Percentiles rank a stretch among this genome's conserved stretches.
Evolutionary conservation across 805 yeast species (phyloP).

Genomic region (Saccharomyces paradoxus): DNA sequence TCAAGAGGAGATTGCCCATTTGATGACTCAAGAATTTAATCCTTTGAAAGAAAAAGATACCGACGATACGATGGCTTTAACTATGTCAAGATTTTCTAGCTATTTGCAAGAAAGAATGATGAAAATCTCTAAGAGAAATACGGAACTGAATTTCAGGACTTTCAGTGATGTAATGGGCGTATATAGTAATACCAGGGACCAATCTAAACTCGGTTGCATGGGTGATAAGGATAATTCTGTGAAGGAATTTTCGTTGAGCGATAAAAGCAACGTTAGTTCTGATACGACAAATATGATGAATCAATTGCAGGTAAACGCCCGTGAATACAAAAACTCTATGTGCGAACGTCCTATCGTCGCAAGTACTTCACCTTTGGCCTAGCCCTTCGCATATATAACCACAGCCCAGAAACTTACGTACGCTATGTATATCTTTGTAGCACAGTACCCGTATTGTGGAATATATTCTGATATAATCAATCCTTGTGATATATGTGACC

Average conservation of each 20-base stretch:
- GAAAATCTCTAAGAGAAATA: slow-evolving; percentile 5
- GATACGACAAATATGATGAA: not conserved
- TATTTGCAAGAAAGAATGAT: slow-evolving; percentile 6
- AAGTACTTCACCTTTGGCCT: not conserved
- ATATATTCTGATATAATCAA: not conserved
- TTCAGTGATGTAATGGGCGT: not conserved
- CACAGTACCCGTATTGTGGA: not conserved
- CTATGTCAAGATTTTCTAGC: slow-evolving; percentile 13
- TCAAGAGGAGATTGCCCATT: slow-evolving; percentile 10
- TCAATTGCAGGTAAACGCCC: not conserved
- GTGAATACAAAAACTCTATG: not conserved
- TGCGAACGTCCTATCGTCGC: not conserved
- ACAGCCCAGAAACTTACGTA: not conserved
- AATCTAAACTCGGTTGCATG: not conserved
- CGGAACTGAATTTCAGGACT: slow-evolving; percentile 21
- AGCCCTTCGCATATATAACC: not conserved
- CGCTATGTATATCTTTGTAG: not conserved
- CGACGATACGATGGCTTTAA: slow-evolving; percentile 9
- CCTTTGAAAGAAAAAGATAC: slow-evolving; percentile 3
- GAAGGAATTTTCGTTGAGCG: not conserved
- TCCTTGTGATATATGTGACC: not conserved
- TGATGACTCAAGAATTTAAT: slow-evolving; percentile 1
- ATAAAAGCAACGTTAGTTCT: not conserved
- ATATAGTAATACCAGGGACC: not conserved
- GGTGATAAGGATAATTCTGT: not conserved